phyloP scores from a whole-genome alignment of 768 basidiomycete genomes.

The Termitomyces sp. region DNA sequence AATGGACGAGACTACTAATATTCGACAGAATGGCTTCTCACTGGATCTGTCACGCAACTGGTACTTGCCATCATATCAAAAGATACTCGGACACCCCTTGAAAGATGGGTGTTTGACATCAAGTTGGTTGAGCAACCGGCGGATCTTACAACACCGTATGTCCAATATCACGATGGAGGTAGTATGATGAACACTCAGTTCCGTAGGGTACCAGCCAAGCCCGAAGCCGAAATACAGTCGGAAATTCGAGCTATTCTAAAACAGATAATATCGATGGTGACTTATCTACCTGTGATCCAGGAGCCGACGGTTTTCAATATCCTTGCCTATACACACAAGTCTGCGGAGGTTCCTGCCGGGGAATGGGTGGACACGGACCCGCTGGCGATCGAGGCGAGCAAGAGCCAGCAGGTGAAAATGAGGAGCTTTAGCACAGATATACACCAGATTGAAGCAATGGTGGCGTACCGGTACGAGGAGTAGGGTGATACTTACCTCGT shows the following conservation, averaged over 20 bases:
- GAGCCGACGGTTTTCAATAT: constrained; percentile 98
- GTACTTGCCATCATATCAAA: constrained; percentile 96
- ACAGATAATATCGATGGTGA: constrained; percentile 96
- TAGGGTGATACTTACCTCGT: constrained; percentile 22
- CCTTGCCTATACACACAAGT: constrained; percentile 89
- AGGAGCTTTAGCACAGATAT: constrained; percentile 96
- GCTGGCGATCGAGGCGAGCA: constrained; percentile 86
- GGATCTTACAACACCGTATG: constrained; percentile 47
- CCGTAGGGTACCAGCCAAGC: constrained; percentile 52
- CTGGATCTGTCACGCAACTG: constrained; percentile 87
- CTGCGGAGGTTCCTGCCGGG: constrained; percentile 85
- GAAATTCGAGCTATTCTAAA: constrained; percentile 98
- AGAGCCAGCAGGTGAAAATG: constrained; percentile 91
- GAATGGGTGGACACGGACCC: constrained; percentile 98
- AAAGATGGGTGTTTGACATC: constrained; percentile 98
- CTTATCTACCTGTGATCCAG: constrained; percentile 92
- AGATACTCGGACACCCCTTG: constrained; percentile 85
- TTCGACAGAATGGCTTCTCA: constrained; percentile 83
- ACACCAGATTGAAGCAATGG: constrained; percentile 97
- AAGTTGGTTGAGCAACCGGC: constrained; percentile 67
- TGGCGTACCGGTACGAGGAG: constrained; percentile 92
- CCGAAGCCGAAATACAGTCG: constrained; percentile 88
- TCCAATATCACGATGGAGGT: constrained; percentile 7
- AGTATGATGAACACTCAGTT: constrained; percentile 1
- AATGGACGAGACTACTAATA: background rate